Evolutionary conservation across 2,329 filamentous ascomycete genomes (phyloP), one percentile per base, ranked within the genome.

Genomic region (Cladosporium sp.): DNA sequence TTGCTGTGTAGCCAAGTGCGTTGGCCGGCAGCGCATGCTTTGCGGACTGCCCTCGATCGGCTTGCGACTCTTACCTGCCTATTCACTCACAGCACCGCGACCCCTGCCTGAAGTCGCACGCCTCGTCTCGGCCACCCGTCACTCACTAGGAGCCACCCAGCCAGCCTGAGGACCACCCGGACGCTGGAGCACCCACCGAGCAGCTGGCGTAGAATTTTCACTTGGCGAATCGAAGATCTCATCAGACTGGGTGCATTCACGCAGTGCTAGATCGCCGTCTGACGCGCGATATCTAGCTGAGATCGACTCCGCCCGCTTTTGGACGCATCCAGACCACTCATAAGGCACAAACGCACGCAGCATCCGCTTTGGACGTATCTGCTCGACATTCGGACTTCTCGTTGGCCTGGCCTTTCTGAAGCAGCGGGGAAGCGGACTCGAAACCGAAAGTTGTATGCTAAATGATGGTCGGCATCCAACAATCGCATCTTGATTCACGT

Each of bases 1-100:
- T 63, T 63, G 61, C 61, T 44, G 50, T 52, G 59, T 52, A 52
- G 59, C 33, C 46, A 26, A 52, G 59, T 35, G 44, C 46, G 59
- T 49, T 33, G 37, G 26, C 44, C 46, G 59, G n/a, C 37, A 37
- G 31, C 37, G 56, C 33, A n/a, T 59, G 21, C 23, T 37, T 16
- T 37, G 31, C 23, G 18, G 44, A 23, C 14, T 55, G 16, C 3
- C 16, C 14, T 55, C 28, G 28, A 53, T 52, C 31, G 46, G 8
- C n/a, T 14, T 35, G 16, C 44, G 31, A 12, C 44, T 35, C 44
- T n/a, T 49, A 62, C 21, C 46, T 28, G 59, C n/a, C 59, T n/a
- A 26, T 23, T 52, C n/a, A 33, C 58, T 61, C 58, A 49, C 58
- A 61, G 40, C 37, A 61, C 40, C 28, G 37, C 37, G 40, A 61